Conservation (phyloP, 1,284 basidiomycete species). For the Leucoagaricus sp. region DNA sequence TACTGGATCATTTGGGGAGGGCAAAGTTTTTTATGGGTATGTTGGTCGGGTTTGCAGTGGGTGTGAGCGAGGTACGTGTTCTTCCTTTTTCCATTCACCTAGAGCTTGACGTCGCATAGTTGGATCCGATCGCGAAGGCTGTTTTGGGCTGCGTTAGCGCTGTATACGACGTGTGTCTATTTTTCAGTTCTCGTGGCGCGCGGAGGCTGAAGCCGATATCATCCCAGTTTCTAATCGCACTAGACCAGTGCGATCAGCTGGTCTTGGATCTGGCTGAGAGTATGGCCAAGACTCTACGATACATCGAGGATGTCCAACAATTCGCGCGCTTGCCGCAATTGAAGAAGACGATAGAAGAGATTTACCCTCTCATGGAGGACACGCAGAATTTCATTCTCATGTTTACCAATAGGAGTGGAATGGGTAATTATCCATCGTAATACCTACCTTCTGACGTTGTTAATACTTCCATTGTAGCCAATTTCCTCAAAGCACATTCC, state of each 20-base stretch:
- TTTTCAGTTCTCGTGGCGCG: not conserved
- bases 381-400: conserved; percentile 26
- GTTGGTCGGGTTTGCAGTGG: conserved; percentile 18
- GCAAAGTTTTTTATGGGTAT: conserved; percentile 19
- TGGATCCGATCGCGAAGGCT: conserved; percentile 21
- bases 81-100: not conserved
- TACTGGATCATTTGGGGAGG: conserved; percentile 21
- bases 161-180: conserved; percentile 21
- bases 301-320: conserved; percentile 26
- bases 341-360: conserved; percentile 23
- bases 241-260: conserved; percentile 20
- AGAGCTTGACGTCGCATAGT: not conserved
- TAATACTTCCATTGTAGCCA: conserved; percentile 1
- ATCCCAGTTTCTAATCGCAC: conserved; percentile 19
- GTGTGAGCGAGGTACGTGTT: conserved; percentile 23
- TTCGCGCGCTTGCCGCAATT: conserved; percentile 24
- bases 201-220: not conserved
- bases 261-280: conserved; percentile 20
- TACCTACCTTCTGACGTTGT: not conserved
- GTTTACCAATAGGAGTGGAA: conserved; percentile 16
- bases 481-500: conserved; percentile 16
- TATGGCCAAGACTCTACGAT: conserved; percentile 24
- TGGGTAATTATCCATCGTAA: conserved; percentile 9
- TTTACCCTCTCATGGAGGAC: conserved; percentile 24
- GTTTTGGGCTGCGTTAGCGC: conserved; percentile 23